phyloP scores from a whole-genome alignment of 2,329 filamentous ascomycete species.

The Venturiaceae sp. region DNA sequence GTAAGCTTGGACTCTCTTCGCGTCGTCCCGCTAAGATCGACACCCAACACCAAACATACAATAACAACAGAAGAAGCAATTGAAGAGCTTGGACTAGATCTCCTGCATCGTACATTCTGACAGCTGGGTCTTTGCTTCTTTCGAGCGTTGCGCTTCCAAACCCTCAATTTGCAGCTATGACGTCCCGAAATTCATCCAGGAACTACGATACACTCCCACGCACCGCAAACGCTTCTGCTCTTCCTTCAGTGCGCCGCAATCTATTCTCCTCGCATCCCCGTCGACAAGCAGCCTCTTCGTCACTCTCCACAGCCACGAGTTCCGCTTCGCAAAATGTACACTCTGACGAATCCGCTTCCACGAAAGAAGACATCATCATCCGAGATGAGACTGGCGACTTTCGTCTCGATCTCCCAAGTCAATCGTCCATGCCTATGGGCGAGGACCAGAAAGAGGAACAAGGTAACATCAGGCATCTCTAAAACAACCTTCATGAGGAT shows the following conservation, averaged over 20 bases:
- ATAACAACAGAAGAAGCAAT: background rate
- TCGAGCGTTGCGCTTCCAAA: no score
- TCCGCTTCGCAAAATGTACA: background rate
- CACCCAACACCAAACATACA: background rate
- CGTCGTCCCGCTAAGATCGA: background rate
- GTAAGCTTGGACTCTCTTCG: background rate
- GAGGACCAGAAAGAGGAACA: constrained; percentile 20
- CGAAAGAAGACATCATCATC: constrained; percentile 15
- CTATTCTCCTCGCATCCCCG: background rate
- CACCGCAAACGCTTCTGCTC: background rate
- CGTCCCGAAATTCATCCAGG: background rate
- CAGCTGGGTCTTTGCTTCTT: no score
- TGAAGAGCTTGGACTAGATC: no score
- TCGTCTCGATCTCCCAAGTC: constrained; percentile 2
- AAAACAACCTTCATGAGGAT: no score
- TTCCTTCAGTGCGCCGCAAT: background rate
- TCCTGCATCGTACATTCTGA: no score
- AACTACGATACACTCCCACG: background rate
- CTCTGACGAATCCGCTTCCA: background rate
- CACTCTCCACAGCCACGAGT: background rate
- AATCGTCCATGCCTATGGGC: background rate
- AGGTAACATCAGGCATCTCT: background rate
- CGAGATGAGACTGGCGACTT: constrained; percentile 11
- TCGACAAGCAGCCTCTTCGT: background rate
- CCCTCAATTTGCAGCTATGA: background rate